Percentiles rank a stretch among this genome's conserved stretches.
These are phyloP conservation scores for Solanum chiquidenum DNA, from an alignment of 257 asterid genomes.

Conservation along the genomic window DNA sequence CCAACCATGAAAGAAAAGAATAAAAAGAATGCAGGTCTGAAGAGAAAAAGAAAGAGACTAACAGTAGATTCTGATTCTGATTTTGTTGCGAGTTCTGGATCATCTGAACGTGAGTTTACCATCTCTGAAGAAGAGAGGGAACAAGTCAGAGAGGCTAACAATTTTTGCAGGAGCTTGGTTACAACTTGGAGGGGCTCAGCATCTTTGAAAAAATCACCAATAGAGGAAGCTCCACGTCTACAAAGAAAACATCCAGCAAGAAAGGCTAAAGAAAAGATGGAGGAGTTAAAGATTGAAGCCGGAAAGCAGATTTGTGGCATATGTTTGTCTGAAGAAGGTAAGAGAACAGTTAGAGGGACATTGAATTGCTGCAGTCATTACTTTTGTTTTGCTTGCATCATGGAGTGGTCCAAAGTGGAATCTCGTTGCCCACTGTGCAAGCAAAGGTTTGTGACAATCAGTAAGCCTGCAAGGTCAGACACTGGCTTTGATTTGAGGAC, in stretches of 20 bases:
- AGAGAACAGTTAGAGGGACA: constrained; percentile 58
- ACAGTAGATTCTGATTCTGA: constrained; percentile 58
- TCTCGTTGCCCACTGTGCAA: constrained; percentile 94
- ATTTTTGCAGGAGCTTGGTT: constrained; percentile 27
- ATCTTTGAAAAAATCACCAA: constrained; percentile 16
- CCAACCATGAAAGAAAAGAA: constrained; percentile 17
- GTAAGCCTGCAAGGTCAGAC: constrained; percentile 44
- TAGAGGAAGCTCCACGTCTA: constrained; percentile 23
- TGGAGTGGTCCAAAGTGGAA: constrained; percentile 97
- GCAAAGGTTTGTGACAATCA: constrained; percentile 67
- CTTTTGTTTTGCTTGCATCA: constrained; percentile 88
- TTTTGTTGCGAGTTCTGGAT: constrained; percentile 39
- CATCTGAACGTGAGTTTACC: constrained; percentile 60
- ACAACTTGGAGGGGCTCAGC: constrained; percentile 38
- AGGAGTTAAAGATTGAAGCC: constrained; percentile 37
- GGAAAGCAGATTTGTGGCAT: constrained; percentile 86
- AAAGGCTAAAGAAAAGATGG: constrained; percentile 71
- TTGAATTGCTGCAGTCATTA: constrained; percentile 79
- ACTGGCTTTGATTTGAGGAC: constrained; percentile 40
- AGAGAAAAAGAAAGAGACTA: constrained; percentile 31
- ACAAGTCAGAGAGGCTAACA: constrained; percentile 65
- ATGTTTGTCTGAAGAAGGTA: constrained; percentile 81
- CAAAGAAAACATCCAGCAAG: constrained; percentile 29
- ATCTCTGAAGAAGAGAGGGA: constrained; percentile 94
- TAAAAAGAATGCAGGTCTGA: constrained; percentile 19